phyloP scores from a whole-genome alignment of 306 rosid species.

The Citrullus mucosospermus region DNA sequence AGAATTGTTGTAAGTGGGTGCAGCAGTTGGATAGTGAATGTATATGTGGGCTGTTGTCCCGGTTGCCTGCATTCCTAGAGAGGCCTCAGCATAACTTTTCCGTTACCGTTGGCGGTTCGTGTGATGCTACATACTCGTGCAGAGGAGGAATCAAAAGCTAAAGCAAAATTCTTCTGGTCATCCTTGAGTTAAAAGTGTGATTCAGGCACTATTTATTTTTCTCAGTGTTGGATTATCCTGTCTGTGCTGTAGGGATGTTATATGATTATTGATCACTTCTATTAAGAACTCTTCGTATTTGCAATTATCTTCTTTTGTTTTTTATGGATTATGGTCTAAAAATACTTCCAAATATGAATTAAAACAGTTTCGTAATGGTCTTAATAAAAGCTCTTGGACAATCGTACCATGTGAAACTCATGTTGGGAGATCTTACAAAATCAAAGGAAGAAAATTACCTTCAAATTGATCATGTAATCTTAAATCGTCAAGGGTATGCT shows the following conservation, averaged over 20 bases:
- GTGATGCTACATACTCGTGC: not conserved
- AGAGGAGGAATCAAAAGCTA: not conserved
- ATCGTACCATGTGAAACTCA: too few relatives aligned
- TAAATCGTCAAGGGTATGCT: too few relatives aligned
- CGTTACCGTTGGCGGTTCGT: not conserved
- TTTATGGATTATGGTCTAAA: not conserved
- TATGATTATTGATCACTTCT: not conserved
- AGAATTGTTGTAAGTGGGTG: constrained; percentile 12
- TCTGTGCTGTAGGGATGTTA: not conserved
- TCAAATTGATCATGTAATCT: too few relatives aligned
- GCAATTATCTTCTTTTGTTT: not conserved
- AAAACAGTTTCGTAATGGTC: not conserved
- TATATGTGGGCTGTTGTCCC: constrained; percentile 1
- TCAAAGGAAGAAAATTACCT: too few relatives aligned
- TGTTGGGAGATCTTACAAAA: too few relatives aligned
- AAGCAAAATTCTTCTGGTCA: not conserved
- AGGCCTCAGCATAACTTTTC: constrained; percentile 5
- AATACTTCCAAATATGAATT: not conserved
- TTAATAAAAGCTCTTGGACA: too few relatives aligned
- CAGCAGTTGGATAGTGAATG: constrained; percentile 5
- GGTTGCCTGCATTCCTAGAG: not conserved
- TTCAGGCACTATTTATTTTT: not conserved
- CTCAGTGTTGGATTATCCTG: not conserved
- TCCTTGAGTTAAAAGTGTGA: not conserved
- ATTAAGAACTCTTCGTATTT: not conserved